These are phyloP conservation scores for Penstemon eatonii DNA, from an alignment of 257 asterid genomes.

Conservation along the genomic window DNA sequence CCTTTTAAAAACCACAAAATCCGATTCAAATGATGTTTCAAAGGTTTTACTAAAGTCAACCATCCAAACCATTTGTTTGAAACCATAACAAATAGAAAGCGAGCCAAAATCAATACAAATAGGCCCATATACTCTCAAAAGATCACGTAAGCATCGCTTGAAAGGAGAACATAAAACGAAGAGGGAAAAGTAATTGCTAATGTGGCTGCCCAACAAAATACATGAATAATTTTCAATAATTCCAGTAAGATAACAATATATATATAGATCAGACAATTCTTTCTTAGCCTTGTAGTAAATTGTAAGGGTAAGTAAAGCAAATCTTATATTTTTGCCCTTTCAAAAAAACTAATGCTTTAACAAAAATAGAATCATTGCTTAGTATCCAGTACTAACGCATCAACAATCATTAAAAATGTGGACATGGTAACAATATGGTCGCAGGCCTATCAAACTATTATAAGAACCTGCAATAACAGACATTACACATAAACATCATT, in stretches of 20 bases:
- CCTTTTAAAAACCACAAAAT: too few species aligned
- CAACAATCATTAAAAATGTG: constrained; percentile 1
- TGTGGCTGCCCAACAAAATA: background rate
- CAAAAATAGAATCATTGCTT: background rate
- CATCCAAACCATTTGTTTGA: too few species aligned
- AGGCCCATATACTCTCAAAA: background rate
- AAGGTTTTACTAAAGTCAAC: too few species aligned
- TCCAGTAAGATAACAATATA: background rate
- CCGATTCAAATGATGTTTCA: too few species aligned
- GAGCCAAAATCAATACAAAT: too few species aligned
- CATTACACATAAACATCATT: background rate
- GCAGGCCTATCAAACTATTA: background rate
- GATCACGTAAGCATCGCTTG: constrained; percentile 13
- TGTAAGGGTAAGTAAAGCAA: background rate
- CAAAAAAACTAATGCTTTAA: background rate
- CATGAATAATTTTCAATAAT: background rate
- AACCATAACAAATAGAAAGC: too few species aligned
- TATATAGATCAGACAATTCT: constrained; percentile 2
- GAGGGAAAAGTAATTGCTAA: constrained; percentile 5
- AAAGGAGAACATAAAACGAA: constrained; percentile 24
- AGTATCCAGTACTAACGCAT: constrained; percentile 2
- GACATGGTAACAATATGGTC: background rate
- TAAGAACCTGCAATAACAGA: background rate
- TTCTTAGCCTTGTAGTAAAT: background rate
- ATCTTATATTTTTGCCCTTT: background rate